These are phyloP conservation scores for Beauveria australis DNA, from an alignment of 2,329 filamentous ascomycete genomes.

Conservation along the genomic window DNA sequence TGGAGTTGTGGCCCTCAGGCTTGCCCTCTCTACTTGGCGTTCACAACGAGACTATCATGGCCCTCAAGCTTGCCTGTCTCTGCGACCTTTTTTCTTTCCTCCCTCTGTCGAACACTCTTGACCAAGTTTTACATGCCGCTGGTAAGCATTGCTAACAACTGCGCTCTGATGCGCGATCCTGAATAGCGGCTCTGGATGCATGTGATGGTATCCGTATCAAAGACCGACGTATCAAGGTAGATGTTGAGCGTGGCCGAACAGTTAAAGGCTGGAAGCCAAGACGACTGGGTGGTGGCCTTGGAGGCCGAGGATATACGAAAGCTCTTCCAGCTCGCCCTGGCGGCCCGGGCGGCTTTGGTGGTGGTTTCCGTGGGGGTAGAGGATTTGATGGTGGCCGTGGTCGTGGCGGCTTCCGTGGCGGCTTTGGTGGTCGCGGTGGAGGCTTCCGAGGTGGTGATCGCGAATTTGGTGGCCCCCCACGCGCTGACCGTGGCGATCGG, in stretches of 20 bases:
- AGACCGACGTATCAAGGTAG: conserved; percentile 84
- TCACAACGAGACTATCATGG: conserved; percentile 40
- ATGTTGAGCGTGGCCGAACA: conserved; percentile 92
- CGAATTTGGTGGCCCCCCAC: conserved; percentile 22
- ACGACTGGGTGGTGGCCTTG: conserved; percentile 83
- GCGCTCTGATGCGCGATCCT: conserved; percentile 47
- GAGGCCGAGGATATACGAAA: conserved; percentile 89
- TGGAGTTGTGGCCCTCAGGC: conserved; percentile 36
- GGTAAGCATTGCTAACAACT: conserved; percentile 63
- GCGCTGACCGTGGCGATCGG: conserved; percentile 25
- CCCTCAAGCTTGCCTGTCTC: conserved; percentile 52
- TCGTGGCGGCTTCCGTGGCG: conserved; percentile 38
- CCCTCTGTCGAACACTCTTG: conserved; percentile 7
- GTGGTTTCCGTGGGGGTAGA: conserved; percentile 36
- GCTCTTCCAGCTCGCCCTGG: conserved; percentile 64
- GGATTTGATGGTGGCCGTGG: conserved; percentile 38
- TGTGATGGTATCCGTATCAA: conserved; percentile 88
- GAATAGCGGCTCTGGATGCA: conserved; percentile 78
- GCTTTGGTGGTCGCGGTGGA: conserved; percentile 27
- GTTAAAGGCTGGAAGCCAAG: conserved; percentile 90
- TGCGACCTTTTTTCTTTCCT: conserved; percentile 20
- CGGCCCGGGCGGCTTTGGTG: conserved; percentile 48
- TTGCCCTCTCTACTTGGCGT: conserved; percentile 27
- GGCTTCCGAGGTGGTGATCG: conserved; percentile 42
- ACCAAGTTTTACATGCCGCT: conserved; percentile 21